Percentiles rank a stretch among this genome's conserved stretches.
Evolutionary conservation across 306 rosid species (phyloP).

Genomic region (Casuarina cunninghamiana): DNA sequence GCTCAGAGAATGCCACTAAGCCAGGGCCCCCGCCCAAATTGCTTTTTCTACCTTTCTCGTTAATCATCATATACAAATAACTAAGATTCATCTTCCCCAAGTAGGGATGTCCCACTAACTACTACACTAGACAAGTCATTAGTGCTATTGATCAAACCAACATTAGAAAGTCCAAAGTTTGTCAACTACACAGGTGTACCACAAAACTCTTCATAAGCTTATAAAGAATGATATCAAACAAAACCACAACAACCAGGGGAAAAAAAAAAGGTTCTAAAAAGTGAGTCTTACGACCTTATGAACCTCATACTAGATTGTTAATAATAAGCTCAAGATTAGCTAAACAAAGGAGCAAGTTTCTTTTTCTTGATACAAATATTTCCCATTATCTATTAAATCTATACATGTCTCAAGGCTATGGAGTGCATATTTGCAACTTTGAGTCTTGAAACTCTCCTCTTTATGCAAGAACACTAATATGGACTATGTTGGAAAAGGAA

Average conservation of each 20-base stretch:
- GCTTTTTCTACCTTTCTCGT: constrained; percentile 77
- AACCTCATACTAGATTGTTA: neutral
- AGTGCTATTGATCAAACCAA: constrained; percentile 98
- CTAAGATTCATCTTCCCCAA: constrained; percentile 69
- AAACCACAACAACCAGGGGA: neutral
- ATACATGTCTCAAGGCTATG: neutral
- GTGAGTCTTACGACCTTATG: constrained; percentile 1
- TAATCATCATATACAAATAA: constrained; percentile 67
- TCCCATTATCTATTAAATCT: neutral
- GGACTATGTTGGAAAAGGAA: neutral
- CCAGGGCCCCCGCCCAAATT: too few species aligned
- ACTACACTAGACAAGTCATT: constrained; percentile 96
- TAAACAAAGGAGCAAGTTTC: neutral
- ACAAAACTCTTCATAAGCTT: constrained; percentile 9
- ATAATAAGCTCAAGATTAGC: neutral
- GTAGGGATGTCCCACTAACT: constrained; percentile 75
- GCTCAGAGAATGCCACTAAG: too few species aligned
- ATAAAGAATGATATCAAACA: neutral
- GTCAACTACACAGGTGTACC: constrained; percentile 65
- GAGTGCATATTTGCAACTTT: neutral
- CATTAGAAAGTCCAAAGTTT: constrained; percentile 97
- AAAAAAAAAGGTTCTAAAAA: constrained; percentile 1
- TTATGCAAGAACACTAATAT: neutral
- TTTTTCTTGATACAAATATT: neutral
- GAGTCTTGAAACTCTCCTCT: neutral